Conservation (phyloP, 306 rosid species). For the Begonia fuchsioides region DNA sequence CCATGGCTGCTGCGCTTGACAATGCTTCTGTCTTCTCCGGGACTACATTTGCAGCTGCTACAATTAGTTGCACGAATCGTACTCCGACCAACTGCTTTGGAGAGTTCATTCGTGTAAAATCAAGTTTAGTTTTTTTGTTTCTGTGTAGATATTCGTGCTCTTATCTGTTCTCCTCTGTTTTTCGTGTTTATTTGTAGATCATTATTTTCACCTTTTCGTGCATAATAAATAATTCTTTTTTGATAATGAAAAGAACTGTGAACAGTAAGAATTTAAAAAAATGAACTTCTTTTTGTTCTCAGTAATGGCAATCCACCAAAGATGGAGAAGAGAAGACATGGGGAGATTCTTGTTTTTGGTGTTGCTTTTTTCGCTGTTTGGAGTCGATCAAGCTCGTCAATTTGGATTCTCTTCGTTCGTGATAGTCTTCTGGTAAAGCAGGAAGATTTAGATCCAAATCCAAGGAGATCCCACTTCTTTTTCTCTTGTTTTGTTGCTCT, state of each 20-base stretch:
- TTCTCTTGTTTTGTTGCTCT: constrained; percentile 30
- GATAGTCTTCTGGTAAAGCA: constrained; percentile 85
- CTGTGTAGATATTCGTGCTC: no score
- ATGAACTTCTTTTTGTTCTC: neutral
- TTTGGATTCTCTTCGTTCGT: constrained; percentile 48
- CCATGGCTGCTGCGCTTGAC: constrained; percentile 37
- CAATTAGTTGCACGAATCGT: no score
- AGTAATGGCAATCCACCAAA: constrained; percentile 5
- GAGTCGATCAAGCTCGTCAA: constrained; percentile 24
- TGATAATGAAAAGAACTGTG: neutral
- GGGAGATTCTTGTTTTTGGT: constrained; percentile 5
- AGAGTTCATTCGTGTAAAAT: no score
- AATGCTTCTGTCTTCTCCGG: no score
- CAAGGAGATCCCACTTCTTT: constrained; percentile 34
- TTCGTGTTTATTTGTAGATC: no score
- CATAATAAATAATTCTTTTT: no score
- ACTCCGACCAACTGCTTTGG: no score
- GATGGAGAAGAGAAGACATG: neutral
- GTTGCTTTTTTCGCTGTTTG: constrained; percentile 27
- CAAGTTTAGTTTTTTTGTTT: no score
- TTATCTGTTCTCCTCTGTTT: no score
- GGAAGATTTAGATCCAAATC: constrained; percentile 96
- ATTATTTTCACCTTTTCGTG: no score
- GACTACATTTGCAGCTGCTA: no score
- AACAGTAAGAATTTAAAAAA: no score